These are phyloP conservation scores for Sarocladiaceae sp. DNA, from an alignment of 2,329 filamentous ascomycete genomes.

Conservation along the genomic window DNA sequence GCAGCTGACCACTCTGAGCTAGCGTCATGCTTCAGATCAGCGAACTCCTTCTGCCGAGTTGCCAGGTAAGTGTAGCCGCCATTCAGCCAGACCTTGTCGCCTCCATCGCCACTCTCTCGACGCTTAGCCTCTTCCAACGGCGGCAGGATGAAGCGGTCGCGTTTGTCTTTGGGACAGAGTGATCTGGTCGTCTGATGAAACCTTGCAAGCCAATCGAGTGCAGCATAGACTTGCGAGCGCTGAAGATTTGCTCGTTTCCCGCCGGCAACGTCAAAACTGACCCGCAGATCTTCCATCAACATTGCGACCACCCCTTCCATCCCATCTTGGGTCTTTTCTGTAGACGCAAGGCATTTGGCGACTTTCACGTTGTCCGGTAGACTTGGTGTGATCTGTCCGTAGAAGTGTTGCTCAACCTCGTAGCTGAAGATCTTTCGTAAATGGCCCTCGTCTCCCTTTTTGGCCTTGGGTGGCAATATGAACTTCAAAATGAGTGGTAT, in stretches of 20 bases:
- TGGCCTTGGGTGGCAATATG: constrained; percentile 46
- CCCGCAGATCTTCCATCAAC: constrained; percentile 52
- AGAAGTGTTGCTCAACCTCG: constrained; percentile 64
- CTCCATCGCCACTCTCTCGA: constrained; percentile 16
- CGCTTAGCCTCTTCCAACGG: constrained; percentile 50
- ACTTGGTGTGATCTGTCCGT: constrained; percentile 48
- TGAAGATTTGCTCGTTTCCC: constrained; percentile 47
- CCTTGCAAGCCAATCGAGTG: constrained; percentile 57
- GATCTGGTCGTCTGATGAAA: constrained; percentile 57
- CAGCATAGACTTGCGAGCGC: constrained; percentile 42
- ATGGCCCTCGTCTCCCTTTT: constrained; percentile 52
- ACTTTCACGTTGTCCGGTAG: constrained; percentile 41
- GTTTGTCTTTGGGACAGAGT: constrained; percentile 20
- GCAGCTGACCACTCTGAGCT: constrained; percentile 51
- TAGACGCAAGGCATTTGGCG: constrained; percentile 46
- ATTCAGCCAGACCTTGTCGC: constrained; percentile 48
- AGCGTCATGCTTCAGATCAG: constrained; percentile 37
- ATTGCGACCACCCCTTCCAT: constrained; percentile 44
- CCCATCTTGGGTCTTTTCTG: constrained; percentile 25
- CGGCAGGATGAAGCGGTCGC: constrained; percentile 41
- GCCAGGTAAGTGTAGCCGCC: constrained; percentile 67
- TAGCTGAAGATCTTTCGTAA: constrained; percentile 64
- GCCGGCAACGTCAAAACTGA: constrained; percentile 50
- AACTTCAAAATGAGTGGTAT: constrained; percentile 52
- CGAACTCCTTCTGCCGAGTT: constrained; percentile 55